Conservation (phyloP, 2,329 filamentous ascomycete genomes). For the Torrubiellomyces zombiae region DNA sequence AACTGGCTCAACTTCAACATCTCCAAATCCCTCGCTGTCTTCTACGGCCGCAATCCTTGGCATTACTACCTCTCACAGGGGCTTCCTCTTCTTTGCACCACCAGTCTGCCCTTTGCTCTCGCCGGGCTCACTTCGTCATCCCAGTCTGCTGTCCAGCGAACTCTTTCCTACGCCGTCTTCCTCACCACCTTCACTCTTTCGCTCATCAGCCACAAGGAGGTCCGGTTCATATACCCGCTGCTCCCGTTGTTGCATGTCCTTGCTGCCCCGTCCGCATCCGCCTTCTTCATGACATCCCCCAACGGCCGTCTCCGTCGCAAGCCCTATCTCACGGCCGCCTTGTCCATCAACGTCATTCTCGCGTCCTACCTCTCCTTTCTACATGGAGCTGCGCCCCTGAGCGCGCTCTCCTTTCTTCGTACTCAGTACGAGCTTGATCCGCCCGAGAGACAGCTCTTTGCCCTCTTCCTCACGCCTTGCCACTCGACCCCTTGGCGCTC, state of each 20-base stretch:
- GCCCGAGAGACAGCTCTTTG: conserved; percentile 35
- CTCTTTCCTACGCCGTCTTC: conserved; percentile 39
- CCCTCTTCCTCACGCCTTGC: conserved; percentile 84
- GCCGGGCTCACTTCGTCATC: conserved; percentile 33
- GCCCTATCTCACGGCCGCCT: conserved; percentile 35
- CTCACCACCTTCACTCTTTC: conserved; percentile 50
- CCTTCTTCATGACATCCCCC: conserved; percentile 43
- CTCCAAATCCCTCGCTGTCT: conserved; percentile 69
- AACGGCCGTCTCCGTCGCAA: conserved; percentile 29
- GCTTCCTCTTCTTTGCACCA: conserved; percentile 71
- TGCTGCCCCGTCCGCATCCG: conserved; percentile 47
- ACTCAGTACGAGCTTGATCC: conserved; percentile 47
- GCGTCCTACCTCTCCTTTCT: conserved; percentile 57
- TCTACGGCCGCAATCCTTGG: conserved; percentile 80
- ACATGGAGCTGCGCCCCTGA: conserved; percentile 68
- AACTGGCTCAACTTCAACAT: conserved; percentile 87
- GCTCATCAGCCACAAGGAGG: conserved; percentile 83
- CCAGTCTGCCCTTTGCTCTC: conserved; percentile 60
- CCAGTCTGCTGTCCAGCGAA: conserved; percentile 18
- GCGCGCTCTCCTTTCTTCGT: conserved; percentile 62
- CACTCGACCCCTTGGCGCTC: conserved; percentile 93
- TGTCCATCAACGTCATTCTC: conserved; percentile 53
- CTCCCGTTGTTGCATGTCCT: conserved; percentile 75
- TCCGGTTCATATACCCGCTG: conserved; percentile 89
- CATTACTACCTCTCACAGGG: conserved; percentile 92